These are phyloP conservation scores for Lepidium africanum DNA, from an alignment of 345 rosid genomes.

Conservation along the genomic window DNA sequence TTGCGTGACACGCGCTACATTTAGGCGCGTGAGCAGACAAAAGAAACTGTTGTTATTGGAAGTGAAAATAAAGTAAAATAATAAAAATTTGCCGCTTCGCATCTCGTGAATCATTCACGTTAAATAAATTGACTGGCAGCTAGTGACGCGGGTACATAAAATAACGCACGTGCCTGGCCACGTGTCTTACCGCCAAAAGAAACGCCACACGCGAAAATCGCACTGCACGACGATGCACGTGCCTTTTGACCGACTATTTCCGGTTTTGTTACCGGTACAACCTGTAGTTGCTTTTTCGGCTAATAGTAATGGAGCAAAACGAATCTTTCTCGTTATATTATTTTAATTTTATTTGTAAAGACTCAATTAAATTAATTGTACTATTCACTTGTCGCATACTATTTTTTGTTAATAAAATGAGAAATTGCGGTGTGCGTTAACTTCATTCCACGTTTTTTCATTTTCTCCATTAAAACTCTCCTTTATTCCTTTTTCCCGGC, in stretches of 20 bases:
- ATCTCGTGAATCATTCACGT: slow-evolving; percentile 23
- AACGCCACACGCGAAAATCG: slow-evolving; percentile 1
- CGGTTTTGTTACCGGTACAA: slow-evolving; percentile 11
- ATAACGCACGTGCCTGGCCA: slow-evolving; percentile 8
- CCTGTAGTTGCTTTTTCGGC: slow-evolving; percentile 10
- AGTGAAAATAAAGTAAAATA: not conserved
- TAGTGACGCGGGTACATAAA: slow-evolving; percentile 8
- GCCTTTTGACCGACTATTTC: slow-evolving; percentile 28
- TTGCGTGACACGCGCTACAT: not conserved
- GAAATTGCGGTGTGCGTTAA: slow-evolving; percentile 8
- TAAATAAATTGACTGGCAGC: slow-evolving; percentile 9
- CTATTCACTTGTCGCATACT: slow-evolving; percentile 28
- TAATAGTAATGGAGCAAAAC: slow-evolving; percentile 5
- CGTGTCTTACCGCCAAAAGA: slow-evolving; percentile 8
- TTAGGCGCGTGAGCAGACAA: slow-evolving; percentile 6
- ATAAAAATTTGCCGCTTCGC: slow-evolving; percentile 4
- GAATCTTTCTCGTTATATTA: slow-evolving; percentile 10
- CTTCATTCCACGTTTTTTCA: slow-evolving; percentile 27
- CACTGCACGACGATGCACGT: slow-evolving; percentile 27
- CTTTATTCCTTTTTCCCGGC: not conserved
- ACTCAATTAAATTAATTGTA: slow-evolving; percentile 3
- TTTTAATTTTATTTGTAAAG: not conserved
- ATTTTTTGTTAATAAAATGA: slow-evolving; percentile 14
- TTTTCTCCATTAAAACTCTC: not conserved
- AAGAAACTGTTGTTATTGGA: not conserved